Conservation (phyloP, 805 yeast genomes). For the Saccharomycopsis capsularis region DNA sequence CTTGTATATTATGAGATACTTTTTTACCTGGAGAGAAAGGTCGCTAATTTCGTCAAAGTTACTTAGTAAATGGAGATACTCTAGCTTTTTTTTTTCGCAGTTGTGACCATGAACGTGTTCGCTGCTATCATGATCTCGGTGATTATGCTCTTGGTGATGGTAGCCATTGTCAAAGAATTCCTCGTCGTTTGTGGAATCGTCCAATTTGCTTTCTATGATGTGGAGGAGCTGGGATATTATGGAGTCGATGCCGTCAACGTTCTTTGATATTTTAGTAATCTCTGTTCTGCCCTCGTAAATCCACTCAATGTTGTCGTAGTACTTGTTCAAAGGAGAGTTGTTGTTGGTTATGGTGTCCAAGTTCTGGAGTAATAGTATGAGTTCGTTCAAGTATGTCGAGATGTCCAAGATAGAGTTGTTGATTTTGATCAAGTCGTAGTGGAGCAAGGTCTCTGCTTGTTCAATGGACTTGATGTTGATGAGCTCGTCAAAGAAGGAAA, state of each 20-base stretch:
- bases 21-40: constrained; percentile 26
- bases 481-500: constrained; percentile 21
- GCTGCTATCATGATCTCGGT: neutral
- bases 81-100: constrained; percentile 14
- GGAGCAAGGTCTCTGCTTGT: constrained; percentile 18
- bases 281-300: constrained; percentile 26
- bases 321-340: constrained; percentile 18
- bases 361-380: constrained; percentile 14
- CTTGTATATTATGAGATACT: constrained; percentile 22
- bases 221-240: constrained; percentile 24
- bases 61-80: constrained; percentile 22
- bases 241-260: constrained; percentile 25
- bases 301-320: constrained; percentile 25
- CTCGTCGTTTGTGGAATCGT: constrained; percentile 9
- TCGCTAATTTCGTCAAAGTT: constrained; percentile 27
- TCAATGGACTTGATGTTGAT: constrained; percentile 20
- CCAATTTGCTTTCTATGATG: constrained; percentile 23
- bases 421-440: constrained; percentile 23
- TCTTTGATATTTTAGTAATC: constrained; percentile 23
- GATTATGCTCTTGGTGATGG: neutral
- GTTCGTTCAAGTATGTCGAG: constrained; percentile 23
- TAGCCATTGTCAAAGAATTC: constrained; percentile 7
- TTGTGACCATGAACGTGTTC: constrained; percentile 6
- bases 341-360: constrained; percentile 18
- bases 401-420: constrained; percentile 29